phyloP scores from a whole-genome alignment of 768 basidiomycete genomes.

The Suillus occidentalis region DNA sequence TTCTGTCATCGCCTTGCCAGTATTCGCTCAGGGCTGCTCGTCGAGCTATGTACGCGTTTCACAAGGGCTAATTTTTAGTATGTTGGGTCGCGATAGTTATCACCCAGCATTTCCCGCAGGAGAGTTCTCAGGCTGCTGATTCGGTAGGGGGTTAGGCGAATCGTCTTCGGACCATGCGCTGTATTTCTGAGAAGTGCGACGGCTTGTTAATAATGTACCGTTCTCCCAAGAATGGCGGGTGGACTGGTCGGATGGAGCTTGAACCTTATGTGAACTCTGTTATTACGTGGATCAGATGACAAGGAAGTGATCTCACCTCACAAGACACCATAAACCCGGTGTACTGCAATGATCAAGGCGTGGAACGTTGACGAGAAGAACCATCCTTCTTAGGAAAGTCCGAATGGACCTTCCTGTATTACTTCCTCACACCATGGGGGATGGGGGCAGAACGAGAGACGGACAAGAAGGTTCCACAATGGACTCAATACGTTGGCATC shows the following conservation, averaged over 20 bases:
- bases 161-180: neutral
- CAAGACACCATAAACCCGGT: neutral
- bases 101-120: neutral
- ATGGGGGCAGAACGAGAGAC: neutral
- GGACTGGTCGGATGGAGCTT: neutral
- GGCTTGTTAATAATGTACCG: neutral
- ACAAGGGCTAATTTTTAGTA: neutral
- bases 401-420: neutral
- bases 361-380: neutral
- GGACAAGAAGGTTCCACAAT: neutral
- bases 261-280: neutral
- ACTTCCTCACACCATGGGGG: neutral
- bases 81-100: neutral
- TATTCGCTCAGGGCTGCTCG: neutral
- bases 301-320: neutral
- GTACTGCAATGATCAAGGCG: neutral
- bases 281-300: neutral
- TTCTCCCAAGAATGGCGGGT: neutral
- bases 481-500: neutral
- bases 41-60: neutral
- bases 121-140: neutral
- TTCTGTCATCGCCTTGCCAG: neutral
- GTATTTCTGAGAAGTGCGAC: neutral
- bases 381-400: neutral
- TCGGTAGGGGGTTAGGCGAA: neutral